phyloP scores from a whole-genome alignment of 495 filamentous ascomycete genomes.

The Penicillium salamii region DNA sequence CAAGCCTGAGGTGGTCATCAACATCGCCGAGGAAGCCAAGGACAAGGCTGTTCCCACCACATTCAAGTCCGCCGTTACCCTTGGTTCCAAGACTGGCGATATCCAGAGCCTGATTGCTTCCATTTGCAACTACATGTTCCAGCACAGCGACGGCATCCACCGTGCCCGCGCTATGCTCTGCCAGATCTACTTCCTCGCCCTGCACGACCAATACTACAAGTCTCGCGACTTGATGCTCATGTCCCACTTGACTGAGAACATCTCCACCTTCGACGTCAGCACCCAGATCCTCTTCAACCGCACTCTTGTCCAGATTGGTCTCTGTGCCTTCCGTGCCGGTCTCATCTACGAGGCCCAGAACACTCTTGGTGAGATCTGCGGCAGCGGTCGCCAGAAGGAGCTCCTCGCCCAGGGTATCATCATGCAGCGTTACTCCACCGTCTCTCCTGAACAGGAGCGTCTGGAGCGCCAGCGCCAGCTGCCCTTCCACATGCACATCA shows the following conservation, averaged over 20 bases:
- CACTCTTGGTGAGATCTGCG: conserved; percentile 95
- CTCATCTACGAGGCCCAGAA: conserved; percentile 97
- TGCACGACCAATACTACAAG: conserved; percentile 96
- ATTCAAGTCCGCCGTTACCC: conserved; percentile 77
- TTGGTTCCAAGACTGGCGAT: conserved; percentile 60
- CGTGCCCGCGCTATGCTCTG: conserved; percentile 95
- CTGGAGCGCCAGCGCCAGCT: conserved; percentile 94
- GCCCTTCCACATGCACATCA: conserved; percentile 99
- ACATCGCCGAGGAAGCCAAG: conserved; percentile 84
- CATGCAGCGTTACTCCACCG: conserved; percentile 91
- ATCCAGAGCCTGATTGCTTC: conserved; percentile 74
- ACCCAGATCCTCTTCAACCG: conserved; percentile 99
- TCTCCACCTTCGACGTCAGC: conserved; percentile 88
- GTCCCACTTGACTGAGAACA: conserved; percentile 98
- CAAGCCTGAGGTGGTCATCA: conserved; percentile 94
- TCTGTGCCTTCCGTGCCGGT: conserved; percentile 96
- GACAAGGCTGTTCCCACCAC: conserved; percentile 77
- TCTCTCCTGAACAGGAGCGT: conserved; percentile 95
- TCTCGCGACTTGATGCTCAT: conserved; percentile 99
- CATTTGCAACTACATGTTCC: conserved; percentile 92
- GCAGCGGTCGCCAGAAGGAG: conserved; percentile 95
- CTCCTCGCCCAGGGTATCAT: conserved; percentile 96
- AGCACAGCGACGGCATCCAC: conserved; percentile 90
- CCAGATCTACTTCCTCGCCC: conserved; percentile 95
- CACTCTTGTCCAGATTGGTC: conserved; percentile 93